These are phyloP conservation scores for Boletus smithii DNA, from an alignment of 1,284 basidiomycete genomes.

Conservation along the genomic window DNA sequence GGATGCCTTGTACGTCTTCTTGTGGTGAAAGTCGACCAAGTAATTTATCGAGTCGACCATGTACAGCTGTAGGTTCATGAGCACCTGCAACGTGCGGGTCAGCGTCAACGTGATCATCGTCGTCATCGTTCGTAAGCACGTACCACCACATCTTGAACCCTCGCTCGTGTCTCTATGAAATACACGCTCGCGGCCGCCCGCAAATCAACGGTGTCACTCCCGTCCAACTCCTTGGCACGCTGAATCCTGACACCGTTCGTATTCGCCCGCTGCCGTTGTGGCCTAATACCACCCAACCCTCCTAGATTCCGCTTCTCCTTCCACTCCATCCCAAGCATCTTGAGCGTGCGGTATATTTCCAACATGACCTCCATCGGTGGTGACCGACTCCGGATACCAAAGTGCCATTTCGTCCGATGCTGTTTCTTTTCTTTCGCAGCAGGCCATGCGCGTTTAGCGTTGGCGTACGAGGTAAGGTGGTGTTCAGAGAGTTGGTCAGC, in stretches of 20 bases:
- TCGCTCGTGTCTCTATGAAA: conserved; percentile 91
- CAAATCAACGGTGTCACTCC: conserved; percentile 58
- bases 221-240: conserved; percentile 62
- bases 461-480: conserved; percentile 60
- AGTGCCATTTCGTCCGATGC: conserved; percentile 90
- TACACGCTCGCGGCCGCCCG: conserved; percentile 76
- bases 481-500: conserved; percentile 45
- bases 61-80: conserved; percentile 97
- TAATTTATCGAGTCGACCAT: conserved; percentile 96
- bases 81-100: conserved; percentile 50
- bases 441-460: conserved; percentile 54
- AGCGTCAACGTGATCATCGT: not conserved
- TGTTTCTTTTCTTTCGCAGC: conserved; percentile 55
- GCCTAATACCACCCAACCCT: conserved; percentile 51
- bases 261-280: conserved; percentile 22
- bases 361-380: conserved; percentile 99
- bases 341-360: conserved; percentile 94
- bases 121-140: conserved; percentile 26
- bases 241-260: conserved; percentile 49
- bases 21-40: conserved; percentile 97
- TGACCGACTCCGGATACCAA: conserved; percentile 91
- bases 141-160: conserved; percentile 89
- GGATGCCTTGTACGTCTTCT: conserved; percentile 80
- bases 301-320: conserved; percentile 76
- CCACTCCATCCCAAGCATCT: conserved; percentile 97